These are phyloP conservation scores for Paulownia fortunei DNA, from an alignment of 257 asterid species.

Conservation along the genomic window DNA sequence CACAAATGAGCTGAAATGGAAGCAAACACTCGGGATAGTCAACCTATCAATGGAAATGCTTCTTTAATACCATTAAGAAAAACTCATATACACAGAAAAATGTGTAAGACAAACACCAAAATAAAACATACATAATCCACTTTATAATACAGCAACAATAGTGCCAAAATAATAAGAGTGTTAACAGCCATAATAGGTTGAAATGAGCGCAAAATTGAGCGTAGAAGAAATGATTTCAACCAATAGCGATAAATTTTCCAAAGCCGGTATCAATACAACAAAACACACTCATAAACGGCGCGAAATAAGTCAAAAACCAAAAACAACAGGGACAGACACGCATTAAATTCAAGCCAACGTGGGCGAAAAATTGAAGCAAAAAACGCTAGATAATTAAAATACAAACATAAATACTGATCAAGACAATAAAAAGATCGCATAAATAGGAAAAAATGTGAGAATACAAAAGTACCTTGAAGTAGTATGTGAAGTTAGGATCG, in stretches of 20 bases:
- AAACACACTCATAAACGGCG: constrained; percentile 1
- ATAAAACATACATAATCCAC: not conserved
- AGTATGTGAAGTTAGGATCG: constrained; percentile 70
- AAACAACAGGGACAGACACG: not conserved
- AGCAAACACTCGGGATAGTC: not conserved
- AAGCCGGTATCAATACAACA: not conserved
- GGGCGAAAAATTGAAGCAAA: not conserved
- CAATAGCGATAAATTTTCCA: not conserved
- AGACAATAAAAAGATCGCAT: not conserved
- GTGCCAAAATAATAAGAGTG: not conserved
- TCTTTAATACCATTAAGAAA: not conserved
- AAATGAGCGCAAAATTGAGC: constrained; percentile 13
- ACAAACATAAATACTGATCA: constrained; percentile 1
- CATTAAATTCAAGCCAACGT: not conserved
- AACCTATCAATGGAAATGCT: not conserved
- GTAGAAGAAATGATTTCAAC: not conserved
- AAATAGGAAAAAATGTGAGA: not conserved
- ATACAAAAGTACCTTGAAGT: constrained; percentile 59
- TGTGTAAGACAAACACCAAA: constrained; percentile 4
- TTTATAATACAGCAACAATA: not conserved
- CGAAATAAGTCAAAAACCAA: not conserved
- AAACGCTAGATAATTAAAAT: not conserved
- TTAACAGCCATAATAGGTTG: not conserved
- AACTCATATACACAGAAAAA: not conserved
- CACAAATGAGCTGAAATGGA: not conserved